Evolutionary conservation across 2,329 filamentous ascomycete genomes (phyloP).

Genomic region (Ustulina deusta): DNA sequence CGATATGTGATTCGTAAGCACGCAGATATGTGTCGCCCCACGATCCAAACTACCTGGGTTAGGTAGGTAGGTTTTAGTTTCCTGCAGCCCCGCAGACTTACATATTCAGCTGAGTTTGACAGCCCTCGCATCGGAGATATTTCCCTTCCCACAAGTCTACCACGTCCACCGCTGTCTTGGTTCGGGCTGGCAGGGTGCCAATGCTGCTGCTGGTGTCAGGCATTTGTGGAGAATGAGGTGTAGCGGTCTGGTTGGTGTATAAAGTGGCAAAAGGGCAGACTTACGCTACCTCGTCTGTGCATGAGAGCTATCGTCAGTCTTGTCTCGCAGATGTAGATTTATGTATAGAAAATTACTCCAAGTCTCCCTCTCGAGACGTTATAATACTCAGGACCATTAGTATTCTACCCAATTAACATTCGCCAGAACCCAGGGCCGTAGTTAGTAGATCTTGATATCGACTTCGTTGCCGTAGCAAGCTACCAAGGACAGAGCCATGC

Average conservation of each 20-base stretch:
- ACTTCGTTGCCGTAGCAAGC: not conserved
- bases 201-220: not conserved
- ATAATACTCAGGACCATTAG: not conserved
- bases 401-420: not conserved
- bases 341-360: not conserved
- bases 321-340: no score
- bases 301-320: not conserved
- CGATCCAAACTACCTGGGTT: conserved; percentile 8
- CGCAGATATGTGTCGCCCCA: not conserved
- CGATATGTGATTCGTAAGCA: not conserved
- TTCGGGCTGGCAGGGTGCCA: not conserved
- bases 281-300: not conserved
- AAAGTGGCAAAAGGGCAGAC: not conserved
- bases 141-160: conserved; percentile 22
- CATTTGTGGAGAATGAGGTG: not conserved
- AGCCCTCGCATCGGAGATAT: conserved; percentile 13
- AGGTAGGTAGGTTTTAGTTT: not conserved
- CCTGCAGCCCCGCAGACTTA: conserved; percentile 16
- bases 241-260: not conserved
- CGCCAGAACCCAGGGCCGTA: not conserved
- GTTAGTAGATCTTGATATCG: not conserved
- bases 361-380: not conserved
- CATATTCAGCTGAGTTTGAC: conserved; percentile 23
- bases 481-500: conserved; percentile 1
- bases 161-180: not conserved